Percentiles rank a stretch among this genome's conserved stretches.
phyloP scores from a whole-genome alignment of 352 stramenopile species.

The Paralagenidium karlingii region DNA sequence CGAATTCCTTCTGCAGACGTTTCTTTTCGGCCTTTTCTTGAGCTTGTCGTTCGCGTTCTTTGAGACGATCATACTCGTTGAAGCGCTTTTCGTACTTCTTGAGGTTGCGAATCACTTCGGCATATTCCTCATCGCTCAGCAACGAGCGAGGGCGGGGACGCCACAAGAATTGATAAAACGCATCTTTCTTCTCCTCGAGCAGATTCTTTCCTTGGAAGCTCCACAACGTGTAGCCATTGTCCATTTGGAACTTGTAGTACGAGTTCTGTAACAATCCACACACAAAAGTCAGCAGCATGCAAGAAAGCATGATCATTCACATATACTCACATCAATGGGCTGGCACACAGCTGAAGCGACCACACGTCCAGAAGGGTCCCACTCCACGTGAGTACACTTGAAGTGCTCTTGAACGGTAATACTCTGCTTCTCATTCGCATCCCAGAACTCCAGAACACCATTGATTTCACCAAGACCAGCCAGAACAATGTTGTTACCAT shows the following conservation, averaged over 20 bases:
- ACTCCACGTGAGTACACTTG: conserved; percentile 95
- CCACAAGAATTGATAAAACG: conserved; percentile 92
- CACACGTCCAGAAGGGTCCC: conserved; percentile 94
- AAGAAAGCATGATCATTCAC: not conserved
- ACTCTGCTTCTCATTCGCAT: conserved; percentile 91
- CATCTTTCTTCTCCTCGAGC: conserved; percentile 91
- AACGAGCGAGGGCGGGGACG: conserved; percentile 90
- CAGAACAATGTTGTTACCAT: conserved; percentile 89
- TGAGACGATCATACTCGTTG: conserved; percentile 77
- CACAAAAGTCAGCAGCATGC: conserved; percentile 1
- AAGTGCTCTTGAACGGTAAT: conserved; percentile 97
- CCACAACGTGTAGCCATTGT: conserved; percentile 98
- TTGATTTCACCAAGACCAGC: conserved; percentile 92
- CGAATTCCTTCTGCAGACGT: conserved; percentile 54
- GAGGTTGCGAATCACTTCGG: conserved; percentile 94
- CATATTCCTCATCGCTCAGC: conserved; percentile 87
- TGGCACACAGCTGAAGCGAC: conserved; percentile 94
- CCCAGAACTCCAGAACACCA: conserved; percentile 96
- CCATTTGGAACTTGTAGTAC: conserved; percentile 97
- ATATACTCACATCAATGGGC: conserved; percentile 72
- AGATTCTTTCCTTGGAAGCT: conserved; percentile 96
- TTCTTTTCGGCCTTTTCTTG: conserved; percentile 57
- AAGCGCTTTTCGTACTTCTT: conserved; percentile 94
- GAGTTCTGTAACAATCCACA: conserved; percentile 60
- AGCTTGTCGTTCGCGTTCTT: conserved; percentile 62